Evolutionary conservation across 2,329 filamentous ascomycete genomes (phyloP).

Genomic region (Penicillium verrucosum): DNA sequence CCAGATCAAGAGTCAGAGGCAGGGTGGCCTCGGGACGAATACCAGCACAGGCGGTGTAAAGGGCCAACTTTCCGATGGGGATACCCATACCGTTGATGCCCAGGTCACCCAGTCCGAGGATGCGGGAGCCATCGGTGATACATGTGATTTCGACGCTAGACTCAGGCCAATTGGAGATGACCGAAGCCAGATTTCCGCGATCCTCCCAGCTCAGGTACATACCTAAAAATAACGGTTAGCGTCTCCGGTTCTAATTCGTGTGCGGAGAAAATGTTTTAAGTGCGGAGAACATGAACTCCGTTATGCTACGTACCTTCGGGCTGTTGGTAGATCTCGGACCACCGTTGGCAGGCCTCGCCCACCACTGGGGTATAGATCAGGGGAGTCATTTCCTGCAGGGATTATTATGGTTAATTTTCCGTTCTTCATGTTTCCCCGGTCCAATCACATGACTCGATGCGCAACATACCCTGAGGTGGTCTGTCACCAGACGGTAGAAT

Average conservation of each 20-base stretch:
- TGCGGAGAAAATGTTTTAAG: background rate
- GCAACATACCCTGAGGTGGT: constrained; percentile 44
- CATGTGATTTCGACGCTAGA: constrained; percentile 89
- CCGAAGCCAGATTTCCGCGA: constrained; percentile 80
- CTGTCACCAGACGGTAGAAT: constrained; percentile 51
- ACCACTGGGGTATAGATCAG: constrained; percentile 56
- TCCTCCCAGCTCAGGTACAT: constrained; percentile 96
- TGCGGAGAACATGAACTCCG: background rate
- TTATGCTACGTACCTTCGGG: constrained; percentile 66
- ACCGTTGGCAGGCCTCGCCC: constrained; percentile 93
- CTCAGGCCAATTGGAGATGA: constrained; percentile 92
- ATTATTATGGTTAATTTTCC: constrained; percentile 13
- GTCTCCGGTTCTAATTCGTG: constrained; percentile 24
- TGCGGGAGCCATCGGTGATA: constrained; percentile 92
- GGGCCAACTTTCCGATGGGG: constrained; percentile 89
- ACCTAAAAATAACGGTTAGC: constrained; percentile 39
- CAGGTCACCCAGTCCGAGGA: constrained; percentile 85
- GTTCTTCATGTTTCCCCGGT: background rate
- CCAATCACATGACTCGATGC: constrained; percentile 7
- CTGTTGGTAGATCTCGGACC: constrained; percentile 92
- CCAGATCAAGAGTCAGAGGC: constrained; percentile 61
- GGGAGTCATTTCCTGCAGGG: constrained; percentile 45
- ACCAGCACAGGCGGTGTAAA: constrained; percentile 93
- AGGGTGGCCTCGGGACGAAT: constrained; percentile 74
- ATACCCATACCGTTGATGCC: constrained; percentile 98